A percentile compares a stretch with the other conserved stretches of the same genome.
phyloP scores from a whole-genome alignment of 2,329 filamentous ascomycete species.

The Trichoderma sp. region DNA sequence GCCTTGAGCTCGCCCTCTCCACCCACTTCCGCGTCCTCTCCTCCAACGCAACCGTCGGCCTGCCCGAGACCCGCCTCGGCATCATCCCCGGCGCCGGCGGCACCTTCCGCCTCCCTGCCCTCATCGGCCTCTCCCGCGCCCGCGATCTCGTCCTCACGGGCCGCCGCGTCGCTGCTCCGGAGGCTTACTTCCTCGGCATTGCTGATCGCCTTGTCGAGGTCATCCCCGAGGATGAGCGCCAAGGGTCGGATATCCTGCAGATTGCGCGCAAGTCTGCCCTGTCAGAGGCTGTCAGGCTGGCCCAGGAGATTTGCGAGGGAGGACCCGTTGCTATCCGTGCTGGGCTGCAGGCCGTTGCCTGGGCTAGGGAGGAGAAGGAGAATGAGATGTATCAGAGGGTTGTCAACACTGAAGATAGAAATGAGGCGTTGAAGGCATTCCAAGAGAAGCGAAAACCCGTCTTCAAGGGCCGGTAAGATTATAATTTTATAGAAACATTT shows the following conservation, averaged over 20 bases:
- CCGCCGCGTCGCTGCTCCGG: slow-evolving; percentile 75
- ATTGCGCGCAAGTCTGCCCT: slow-evolving; percentile 68
- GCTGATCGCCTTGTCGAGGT: slow-evolving; percentile 89
- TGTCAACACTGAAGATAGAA: slow-evolving; percentile 78
- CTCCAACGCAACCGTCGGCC: slow-evolving; percentile 73
- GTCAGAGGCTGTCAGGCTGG: slow-evolving; percentile 74
- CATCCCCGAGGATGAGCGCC: slow-evolving; percentile 55
- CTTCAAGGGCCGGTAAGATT: slow-evolving; percentile 54
- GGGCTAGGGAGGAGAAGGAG: slow-evolving; percentile 75
- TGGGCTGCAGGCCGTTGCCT: slow-evolving; percentile 74
- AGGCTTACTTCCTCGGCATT: slow-evolving; percentile 89
- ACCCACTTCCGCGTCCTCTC: slow-evolving; percentile 88
- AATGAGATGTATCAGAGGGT: slow-evolving; percentile 85
- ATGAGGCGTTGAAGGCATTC: slow-evolving; percentile 88
- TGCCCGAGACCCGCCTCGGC: slow-evolving; percentile 89
- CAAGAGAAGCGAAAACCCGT: slow-evolving; percentile 61
- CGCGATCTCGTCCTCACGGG: slow-evolving; percentile 89
- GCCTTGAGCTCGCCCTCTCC: slow-evolving; percentile 86
- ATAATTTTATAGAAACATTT: not conserved
- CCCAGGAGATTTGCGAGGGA: slow-evolving; percentile 83
- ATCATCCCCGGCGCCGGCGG: slow-evolving; percentile 96
- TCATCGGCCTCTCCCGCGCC: slow-evolving; percentile 81
- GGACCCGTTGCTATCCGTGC: slow-evolving; percentile 81
- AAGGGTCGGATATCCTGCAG: slow-evolving; percentile 49
- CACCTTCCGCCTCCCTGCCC: slow-evolving; percentile 78